Base-by-base conservation (phyloP, 495 filamentous ascomycete genomes). In the Hyaloscypha hepaticicola region DNA sequence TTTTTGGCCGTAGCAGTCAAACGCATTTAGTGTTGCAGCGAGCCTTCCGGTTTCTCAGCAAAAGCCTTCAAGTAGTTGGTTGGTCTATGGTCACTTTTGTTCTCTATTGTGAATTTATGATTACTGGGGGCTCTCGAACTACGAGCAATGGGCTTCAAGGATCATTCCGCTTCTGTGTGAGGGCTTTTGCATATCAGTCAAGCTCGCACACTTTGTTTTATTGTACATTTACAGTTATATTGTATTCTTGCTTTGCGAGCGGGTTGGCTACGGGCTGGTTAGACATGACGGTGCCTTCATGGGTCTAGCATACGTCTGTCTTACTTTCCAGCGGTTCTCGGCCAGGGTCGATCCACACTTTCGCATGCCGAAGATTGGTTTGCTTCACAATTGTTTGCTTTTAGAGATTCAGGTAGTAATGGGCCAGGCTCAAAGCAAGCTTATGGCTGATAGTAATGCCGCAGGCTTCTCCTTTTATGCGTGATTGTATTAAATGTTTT, bases 31-130 rank as follows among this genome's bases (percentile, higher is more conserved):
- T 65, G 29, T 66, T 69, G 61, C 57, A 56, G 55, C 64, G 9
- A 21, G 45, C 24, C 50, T 57, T 12, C 29, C 25, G 49, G 55
- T 29, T 41, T 33, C 27, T 38, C 31, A 25, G 25, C 34, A 29
- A 60, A n/a, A 69, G 57, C 66, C 69, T 72, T 69, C 66, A 65
- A 72, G 66, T 67, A 60, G 69, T 69, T 60, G 69, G 69, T 67
- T 69, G 62, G 56, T 19, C 25, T 59, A 21, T 60, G 24, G 34
- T 31, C 33, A 41, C 34, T 58, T 58, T 64, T 34, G 6, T 26
- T 58, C 41, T 53, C n/a, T 62, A 29, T 45, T 50, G 63, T 48
- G 45, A 60, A 49, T 53, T 61, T 57, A 25, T 26, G 19, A 24
- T 27, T 26, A 57, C 56, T 53, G 31, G 28, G 64, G 38, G 12